phyloP scores from a whole-genome alignment of 75 land plant genomes.

The Sequoia sempervirens region DNA sequence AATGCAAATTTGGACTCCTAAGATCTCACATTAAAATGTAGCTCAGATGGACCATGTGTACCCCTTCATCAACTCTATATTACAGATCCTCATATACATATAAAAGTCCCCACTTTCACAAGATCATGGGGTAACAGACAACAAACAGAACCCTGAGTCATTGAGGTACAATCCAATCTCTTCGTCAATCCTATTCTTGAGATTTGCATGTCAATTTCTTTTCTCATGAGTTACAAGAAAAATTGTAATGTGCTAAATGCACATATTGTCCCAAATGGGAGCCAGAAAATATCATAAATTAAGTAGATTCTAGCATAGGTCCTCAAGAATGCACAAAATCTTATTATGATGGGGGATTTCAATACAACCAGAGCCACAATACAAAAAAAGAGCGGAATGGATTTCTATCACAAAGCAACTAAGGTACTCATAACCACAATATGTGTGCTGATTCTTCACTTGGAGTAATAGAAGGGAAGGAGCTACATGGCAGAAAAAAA shows the following conservation, averaged over 20 bases:
- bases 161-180: no score
- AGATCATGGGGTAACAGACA: no score
- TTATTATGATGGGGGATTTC: not conserved
- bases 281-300: not conserved
- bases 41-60: no score
- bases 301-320: not conserved
- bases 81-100: no score
- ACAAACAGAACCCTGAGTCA: no score
- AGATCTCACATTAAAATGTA: no score
- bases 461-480: not conserved
- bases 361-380: not conserved
- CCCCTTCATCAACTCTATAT: no score
- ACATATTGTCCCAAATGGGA: not conserved
- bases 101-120: no score
- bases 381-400: not conserved
- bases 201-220: no score
- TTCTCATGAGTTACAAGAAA: no score
- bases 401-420: not conserved
- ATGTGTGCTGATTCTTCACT: no score
- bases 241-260: not conserved
- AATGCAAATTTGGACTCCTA: not conserved
- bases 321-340: not conserved
- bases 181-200: no score
- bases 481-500: not conserved
- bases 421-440: not conserved